A percentile compares a stretch with the other conserved stretches of the same genome.
Evolutionary conservation across 2,329 filamentous ascomycete genomes (phyloP).

Genomic region (Basipetospora sp.): DNA sequence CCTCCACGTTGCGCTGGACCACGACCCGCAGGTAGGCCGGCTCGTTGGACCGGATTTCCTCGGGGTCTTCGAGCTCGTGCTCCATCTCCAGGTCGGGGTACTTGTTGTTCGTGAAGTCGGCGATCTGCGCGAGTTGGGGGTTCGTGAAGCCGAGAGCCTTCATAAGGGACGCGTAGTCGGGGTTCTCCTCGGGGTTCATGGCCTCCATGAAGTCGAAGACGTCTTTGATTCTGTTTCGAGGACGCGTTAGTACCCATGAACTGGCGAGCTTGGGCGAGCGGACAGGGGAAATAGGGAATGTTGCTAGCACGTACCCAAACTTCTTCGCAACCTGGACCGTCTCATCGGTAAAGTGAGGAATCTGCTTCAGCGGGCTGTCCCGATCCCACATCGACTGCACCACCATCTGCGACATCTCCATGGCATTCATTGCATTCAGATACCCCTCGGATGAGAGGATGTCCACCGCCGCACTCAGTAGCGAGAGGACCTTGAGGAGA

Average conservation of each 20-base stretch:
- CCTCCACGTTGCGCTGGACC: conserved; percentile 70
- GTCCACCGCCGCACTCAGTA: conserved; percentile 85
- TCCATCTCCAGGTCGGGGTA: conserved; percentile 91
- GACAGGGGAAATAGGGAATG: not conserved
- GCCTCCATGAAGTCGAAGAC: conserved; percentile 97
- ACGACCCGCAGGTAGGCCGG: conserved; percentile 72
- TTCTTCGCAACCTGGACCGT: conserved; percentile 71
- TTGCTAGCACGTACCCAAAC: conserved; percentile 44
- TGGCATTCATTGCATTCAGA: conserved; percentile 91
- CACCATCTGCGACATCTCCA: conserved; percentile 99
- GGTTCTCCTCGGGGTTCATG: conserved; percentile 90
- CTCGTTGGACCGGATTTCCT: conserved; percentile 64
- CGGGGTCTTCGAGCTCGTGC: conserved; percentile 69
- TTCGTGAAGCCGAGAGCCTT: conserved; percentile 66
- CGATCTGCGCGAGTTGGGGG: conserved; percentile 72
- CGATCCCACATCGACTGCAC: conserved; percentile 99
- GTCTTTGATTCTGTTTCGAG: conserved; percentile 56
- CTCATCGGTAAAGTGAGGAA: conserved; percentile 79
- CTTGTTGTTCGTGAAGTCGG: conserved; percentile 86
- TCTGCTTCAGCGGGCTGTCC: conserved; percentile 91
- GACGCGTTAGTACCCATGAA: conserved; percentile 17
- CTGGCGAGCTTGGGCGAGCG: not conserved
- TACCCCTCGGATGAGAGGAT: conserved; percentile 91
- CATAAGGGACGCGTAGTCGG: conserved; percentile 63
- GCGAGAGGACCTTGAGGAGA: conserved; percentile 66